These are phyloP conservation scores for Cladosporium austrohemisphaericum DNA, from an alignment of 2,329 filamentous ascomycete species.

Conservation along the genomic window DNA sequence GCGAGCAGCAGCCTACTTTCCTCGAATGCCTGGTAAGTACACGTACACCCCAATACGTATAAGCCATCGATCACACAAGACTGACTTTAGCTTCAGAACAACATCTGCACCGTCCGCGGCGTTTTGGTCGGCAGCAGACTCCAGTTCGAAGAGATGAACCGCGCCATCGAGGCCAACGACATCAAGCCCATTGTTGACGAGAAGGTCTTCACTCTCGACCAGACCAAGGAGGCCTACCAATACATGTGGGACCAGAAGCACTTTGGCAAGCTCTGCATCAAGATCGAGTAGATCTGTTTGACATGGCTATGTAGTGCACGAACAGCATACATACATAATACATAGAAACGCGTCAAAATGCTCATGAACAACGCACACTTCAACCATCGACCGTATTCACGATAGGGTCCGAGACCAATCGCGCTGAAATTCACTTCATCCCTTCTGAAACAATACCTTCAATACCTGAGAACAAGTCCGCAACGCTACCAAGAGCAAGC, in stretches of 20 bases:
- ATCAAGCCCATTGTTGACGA: slow-evolving; percentile 58
- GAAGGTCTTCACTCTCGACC: slow-evolving; percentile 52
- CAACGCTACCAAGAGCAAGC: too few relatives aligned
- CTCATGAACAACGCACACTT: too few relatives aligned
- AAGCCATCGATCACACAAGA: background rate
- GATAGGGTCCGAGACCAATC: too few relatives aligned
- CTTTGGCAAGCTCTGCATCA: slow-evolving; percentile 42
- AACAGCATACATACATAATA: too few relatives aligned
- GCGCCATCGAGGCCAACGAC: slow-evolving; percentile 55
- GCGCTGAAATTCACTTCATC: too few relatives aligned
- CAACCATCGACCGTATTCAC: too few relatives aligned
- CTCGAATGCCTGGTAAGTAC: slow-evolving; percentile 40
- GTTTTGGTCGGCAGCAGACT: slow-evolving; percentile 54
- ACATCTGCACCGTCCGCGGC: slow-evolving; percentile 54
- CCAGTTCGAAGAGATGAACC: slow-evolving; percentile 58
- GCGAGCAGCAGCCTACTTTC: slow-evolving; percentile 48
- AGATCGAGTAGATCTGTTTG: slow-evolving; percentile 32
- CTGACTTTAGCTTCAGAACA: background rate
- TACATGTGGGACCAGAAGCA: slow-evolving; percentile 47
- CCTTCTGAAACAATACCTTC: too few relatives aligned
- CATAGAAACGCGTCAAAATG: too few relatives aligned
- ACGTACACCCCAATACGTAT: background rate
- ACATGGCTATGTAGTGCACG: too few relatives aligned
- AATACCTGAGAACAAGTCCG: too few relatives aligned
- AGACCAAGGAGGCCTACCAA: slow-evolving; percentile 50